Evolutionary conservation across 2,329 filamentous ascomycete species (phyloP).

Genomic region (Aspergillus pseudotamarii): DNA sequence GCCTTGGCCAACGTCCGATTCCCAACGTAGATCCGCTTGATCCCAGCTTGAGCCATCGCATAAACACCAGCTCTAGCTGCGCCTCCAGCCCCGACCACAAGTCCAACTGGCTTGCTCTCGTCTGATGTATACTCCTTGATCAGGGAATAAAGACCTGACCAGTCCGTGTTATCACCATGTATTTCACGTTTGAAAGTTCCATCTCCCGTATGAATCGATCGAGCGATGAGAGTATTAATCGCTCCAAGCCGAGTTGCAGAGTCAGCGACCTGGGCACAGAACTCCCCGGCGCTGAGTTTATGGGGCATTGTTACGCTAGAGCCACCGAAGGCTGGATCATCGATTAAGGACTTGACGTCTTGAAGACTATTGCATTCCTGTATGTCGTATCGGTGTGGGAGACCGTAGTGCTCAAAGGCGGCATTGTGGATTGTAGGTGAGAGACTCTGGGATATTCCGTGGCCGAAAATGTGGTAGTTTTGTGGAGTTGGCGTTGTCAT

Average conservation of each 20-base stretch:
- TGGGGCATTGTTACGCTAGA: background rate
- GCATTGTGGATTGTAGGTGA: slow-evolving; percentile 26
- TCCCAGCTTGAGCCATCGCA: background rate
- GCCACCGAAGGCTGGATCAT: background rate
- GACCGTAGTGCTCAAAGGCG: slow-evolving; percentile 15
- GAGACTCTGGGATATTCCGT: slow-evolving; percentile 20
- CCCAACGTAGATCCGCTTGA: background rate
- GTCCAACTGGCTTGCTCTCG: background rate
- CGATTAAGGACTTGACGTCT: background rate
- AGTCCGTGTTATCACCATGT: background rate
- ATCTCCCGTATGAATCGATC: background rate
- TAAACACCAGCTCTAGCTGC: background rate
- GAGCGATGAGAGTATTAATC: background rate
- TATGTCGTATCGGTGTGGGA: slow-evolving; percentile 16
- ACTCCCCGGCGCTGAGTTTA: background rate
- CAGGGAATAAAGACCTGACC: background rate
- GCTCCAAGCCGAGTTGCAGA: background rate
- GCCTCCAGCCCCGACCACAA: background rate
- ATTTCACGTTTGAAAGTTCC: background rate
- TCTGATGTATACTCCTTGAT: background rate
- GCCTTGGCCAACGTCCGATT: background rate
- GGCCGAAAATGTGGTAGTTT: slow-evolving; percentile 19
- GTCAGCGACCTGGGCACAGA: background rate
- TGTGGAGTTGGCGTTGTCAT: background rate
- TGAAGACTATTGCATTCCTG: background rate